These are phyloP conservation scores for Remersonia thermophila DNA, from an alignment of 2,329 filamentous ascomycete species.

Conservation along the genomic window DNA sequence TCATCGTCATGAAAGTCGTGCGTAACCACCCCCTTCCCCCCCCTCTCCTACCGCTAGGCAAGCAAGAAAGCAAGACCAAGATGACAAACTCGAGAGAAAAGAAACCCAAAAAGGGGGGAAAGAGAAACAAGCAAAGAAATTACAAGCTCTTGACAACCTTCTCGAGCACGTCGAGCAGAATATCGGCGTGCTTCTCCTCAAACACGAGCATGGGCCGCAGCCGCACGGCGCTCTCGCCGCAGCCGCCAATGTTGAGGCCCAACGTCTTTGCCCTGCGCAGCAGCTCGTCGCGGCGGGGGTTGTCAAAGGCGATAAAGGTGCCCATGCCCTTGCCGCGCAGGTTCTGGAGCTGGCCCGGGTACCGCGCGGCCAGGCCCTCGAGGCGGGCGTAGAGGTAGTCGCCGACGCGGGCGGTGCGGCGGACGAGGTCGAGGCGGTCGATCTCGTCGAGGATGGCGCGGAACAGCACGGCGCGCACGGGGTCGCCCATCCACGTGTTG, in stretches of 20 bases:
- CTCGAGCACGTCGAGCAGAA: constrained; percentile 67
- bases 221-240: constrained; percentile 61
- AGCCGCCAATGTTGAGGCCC: constrained; percentile 80
- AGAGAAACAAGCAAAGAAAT: constrained; percentile 13
- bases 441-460: constrained; percentile 76
- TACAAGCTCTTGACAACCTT: constrained; percentile 41
- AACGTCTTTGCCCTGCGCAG: constrained; percentile 64
- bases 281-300: constrained; percentile 66
- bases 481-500: constrained; percentile 97
- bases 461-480: constrained; percentile 73
- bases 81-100: too few species aligned
- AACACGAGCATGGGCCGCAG: constrained; percentile 86
- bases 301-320: constrained; percentile 89
- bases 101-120: constrained; percentile 14
- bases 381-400: constrained; percentile 66
- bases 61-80: too few species aligned
- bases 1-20: too few species aligned
- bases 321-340: constrained; percentile 78
- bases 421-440: constrained; percentile 61
- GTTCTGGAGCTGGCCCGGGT: constrained; percentile 69
- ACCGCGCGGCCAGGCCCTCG: constrained; percentile 52
- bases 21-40: too few species aligned
- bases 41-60: too few species aligned
- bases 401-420: constrained; percentile 64
- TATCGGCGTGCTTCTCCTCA: constrained; percentile 81